Evolutionary conservation across 768 basidiomycete genomes (phyloP), one percentile per base, ranked within the genome.

Genomic region (Dioszegia crocea): DNA sequence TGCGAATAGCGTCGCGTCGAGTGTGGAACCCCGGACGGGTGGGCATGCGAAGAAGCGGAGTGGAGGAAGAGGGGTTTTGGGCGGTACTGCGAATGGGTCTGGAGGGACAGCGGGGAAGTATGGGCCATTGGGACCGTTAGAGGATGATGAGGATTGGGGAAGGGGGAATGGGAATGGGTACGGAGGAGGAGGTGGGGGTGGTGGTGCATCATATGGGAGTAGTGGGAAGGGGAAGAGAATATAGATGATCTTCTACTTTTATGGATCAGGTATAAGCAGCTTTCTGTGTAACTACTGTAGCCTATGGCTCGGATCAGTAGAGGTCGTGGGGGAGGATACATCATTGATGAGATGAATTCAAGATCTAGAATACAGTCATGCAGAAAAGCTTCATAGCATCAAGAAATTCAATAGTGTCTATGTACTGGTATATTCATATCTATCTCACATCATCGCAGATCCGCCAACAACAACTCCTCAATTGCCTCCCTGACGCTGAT

Each of bases 21-120:
- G 51, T 29, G 62, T 75, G 16, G 70, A 77, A 55, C 60, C 56
- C 40, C 60, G 67, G 33, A 46, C 55, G 4, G 41, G 41, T n/a
- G 76, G 76, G 12, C 76, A 77, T 59, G 72, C 70, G 12, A 77
- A 77, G 69, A 73, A 71, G 57, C 51, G 76, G 40, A 66, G 63
- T 21, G 75, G 70, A 4, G 75, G 76, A 1, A 39, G 51, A 53
- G 51, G 51, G 19, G 51, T 53, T 1, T 41, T 53, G 51, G 66
- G 57, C 9, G 61, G 61, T n/a, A 47, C 62, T 21, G 47, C 47
- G 23, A 64, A 60, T 16, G 61, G 59, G 16, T 27, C 33, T 8
- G 57, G 66, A 9, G 33, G 61, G 29, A n/a, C n/a, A 33, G 33
- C 6, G 33, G 33, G 8, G 8, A 33, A 33, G 14, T 74, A 74